A percentile compares a stretch with the other conserved stretches of the same genome.
Conservation (phyloP, 1,284 basidiomycete species). For the Ustanciosporium gigantosporum region DNA sequence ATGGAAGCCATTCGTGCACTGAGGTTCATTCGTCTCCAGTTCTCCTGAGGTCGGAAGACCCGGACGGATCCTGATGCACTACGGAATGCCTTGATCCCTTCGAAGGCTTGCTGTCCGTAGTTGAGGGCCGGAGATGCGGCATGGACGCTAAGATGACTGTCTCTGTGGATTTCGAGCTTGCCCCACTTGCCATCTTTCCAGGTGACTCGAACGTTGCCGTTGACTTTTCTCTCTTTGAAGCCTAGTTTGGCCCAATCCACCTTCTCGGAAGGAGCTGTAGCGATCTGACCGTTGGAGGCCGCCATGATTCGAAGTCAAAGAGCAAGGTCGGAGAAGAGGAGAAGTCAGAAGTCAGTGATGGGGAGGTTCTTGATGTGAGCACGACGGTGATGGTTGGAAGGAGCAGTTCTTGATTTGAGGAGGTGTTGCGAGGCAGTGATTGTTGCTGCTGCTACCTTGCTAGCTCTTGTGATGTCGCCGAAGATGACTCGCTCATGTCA, state of each 20-base stretch:
- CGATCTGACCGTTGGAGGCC: conserved; percentile 17
- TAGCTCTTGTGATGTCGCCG: too few relatives aligned
- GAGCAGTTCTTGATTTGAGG: too few relatives aligned
- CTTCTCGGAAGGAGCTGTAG: conserved; percentile 24
- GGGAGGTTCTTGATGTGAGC: too few relatives aligned
- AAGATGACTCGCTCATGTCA: too few relatives aligned
- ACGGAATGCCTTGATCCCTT: conserved; percentile 60
- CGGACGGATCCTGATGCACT: conserved; percentile 44
- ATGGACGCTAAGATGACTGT: conserved; percentile 55
- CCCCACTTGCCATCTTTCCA: conserved; percentile 54
- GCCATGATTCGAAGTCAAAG: conserved; percentile 24
- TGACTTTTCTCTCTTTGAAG: conserved; percentile 43
- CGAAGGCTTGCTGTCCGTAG: conserved; percentile 60
- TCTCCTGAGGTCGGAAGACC: conserved; percentile 61
- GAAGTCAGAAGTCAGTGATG: neutral
- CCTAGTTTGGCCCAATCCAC: conserved; percentile 41
- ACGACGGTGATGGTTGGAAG: too few relatives aligned
- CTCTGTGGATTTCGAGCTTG: conserved; percentile 44
- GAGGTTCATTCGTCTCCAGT: conserved; percentile 55
- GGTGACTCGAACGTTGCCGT: conserved; percentile 36
- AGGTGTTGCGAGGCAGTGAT: too few relatives aligned
- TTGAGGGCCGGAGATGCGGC: conserved; percentile 59
- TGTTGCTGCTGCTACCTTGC: too few relatives aligned
- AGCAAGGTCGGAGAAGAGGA: neutral
- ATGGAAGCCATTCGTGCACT: conserved; percentile 57